Conservation (phyloP, 2,329 filamentous ascomycete species). For the Hypoxylon sp. region DNA sequence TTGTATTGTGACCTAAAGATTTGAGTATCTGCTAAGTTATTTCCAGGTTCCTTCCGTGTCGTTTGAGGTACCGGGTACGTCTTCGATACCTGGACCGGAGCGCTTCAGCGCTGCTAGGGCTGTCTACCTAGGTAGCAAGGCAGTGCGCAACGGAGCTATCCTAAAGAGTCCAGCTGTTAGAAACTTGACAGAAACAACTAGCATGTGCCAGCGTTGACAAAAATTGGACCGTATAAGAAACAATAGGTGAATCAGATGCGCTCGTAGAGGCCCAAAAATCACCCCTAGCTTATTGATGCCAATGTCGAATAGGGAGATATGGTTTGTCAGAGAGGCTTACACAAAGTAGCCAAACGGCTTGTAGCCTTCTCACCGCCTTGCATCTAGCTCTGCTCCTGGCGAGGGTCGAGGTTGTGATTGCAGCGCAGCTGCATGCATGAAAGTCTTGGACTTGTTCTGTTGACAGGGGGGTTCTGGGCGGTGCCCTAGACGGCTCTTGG, state of each 20-base stretch:
- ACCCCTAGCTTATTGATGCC: constrained; percentile 36
- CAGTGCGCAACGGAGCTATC: constrained; percentile 28
- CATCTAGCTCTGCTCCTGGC: constrained; percentile 46
- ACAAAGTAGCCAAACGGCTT: constrained; percentile 54
- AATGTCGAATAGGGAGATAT: constrained; percentile 41
- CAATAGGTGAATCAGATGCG: constrained; percentile 39
- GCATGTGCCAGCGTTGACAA: constrained; percentile 26
- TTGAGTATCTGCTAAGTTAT: constrained; percentile 37
- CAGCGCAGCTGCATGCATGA: constrained; percentile 50
- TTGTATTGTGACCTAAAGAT: constrained; percentile 37
- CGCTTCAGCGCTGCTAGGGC: constrained; percentile 35
- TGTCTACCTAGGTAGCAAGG: constrained; percentile 33
- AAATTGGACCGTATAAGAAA: constrained; percentile 26
- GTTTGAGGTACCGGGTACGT: constrained; percentile 39
- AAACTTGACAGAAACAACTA: constrained; percentile 27
- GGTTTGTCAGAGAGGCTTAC: constrained; percentile 50
- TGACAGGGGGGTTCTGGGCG: constrained; percentile 29
- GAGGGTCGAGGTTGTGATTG: constrained; percentile 50
- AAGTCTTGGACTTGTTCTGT: constrained; percentile 36
- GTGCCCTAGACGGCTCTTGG: constrained; percentile 39
- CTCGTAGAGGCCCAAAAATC: constrained; percentile 29
- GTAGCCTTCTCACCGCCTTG: constrained; percentile 56
- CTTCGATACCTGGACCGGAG: constrained; percentile 26
- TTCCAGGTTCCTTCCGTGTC: constrained; percentile 32
- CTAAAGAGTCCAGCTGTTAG: constrained; percentile 32